Evolutionary conservation across 371 early-diverging fungal genomes (phyloP).

Genomic region (Mortierella sp.): DNA sequence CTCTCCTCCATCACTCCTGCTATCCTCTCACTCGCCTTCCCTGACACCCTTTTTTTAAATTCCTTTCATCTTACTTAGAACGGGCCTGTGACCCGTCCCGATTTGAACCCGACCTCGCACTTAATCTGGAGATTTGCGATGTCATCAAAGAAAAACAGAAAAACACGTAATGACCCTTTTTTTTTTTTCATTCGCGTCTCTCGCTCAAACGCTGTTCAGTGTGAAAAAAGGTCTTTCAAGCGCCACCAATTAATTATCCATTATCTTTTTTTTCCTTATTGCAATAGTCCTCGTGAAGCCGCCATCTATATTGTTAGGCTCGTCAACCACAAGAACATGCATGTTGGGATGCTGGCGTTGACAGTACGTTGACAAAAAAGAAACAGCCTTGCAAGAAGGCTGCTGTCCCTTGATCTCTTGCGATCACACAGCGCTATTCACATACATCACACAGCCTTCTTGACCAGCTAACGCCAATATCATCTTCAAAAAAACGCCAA

Average conservation of each 20-base stretch:
- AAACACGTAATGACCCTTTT: slow-evolving; percentile 73
- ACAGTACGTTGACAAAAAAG: slow-evolving; percentile 59
- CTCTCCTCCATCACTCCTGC: not conserved
- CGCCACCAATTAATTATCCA: slow-evolving; percentile 3
- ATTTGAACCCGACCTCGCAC: slow-evolving; percentile 82
- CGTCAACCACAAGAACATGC: slow-evolving; percentile 78
- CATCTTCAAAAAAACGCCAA: not conserved
- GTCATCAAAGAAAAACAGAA: slow-evolving; percentile 91
- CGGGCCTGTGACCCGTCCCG: slow-evolving; percentile 84
- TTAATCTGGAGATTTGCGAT: slow-evolving; percentile 95
- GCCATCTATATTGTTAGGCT: slow-evolving; percentile 83
- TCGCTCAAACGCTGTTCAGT: not conserved
- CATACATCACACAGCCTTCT: not conserved
- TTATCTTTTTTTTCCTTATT: not conserved
- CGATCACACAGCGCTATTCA: not conserved
- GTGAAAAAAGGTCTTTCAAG: not conserved
- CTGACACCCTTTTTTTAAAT: not conserved
- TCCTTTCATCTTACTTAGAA: slow-evolving; percentile 58
- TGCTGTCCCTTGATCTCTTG: not conserved
- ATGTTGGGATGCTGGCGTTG: slow-evolving; percentile 81
- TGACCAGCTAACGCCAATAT: not conserved
- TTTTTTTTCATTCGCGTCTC: not conserved
- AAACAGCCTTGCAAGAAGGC: too few species aligned
- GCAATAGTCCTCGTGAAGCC: slow-evolving; percentile 85
- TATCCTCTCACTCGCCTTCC: not conserved